A percentile compares a stretch with the other conserved stretches of the same genome.
phyloP scores from a whole-genome alignment of 192 early-diverging fungal species.

The Backusella mclennaniae region DNA sequence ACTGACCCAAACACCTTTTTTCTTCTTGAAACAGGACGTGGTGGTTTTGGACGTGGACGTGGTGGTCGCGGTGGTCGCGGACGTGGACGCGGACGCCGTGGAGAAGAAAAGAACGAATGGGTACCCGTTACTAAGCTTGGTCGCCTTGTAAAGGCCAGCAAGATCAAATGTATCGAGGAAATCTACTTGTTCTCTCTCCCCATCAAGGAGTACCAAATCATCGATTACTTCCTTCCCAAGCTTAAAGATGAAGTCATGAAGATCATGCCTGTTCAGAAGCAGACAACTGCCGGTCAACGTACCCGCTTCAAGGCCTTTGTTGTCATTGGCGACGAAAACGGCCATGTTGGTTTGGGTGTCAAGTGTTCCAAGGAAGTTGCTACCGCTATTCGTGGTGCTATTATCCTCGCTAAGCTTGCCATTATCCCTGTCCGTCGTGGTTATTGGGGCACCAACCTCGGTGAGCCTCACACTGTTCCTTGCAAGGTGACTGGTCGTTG shows the following conservation, averaged over 20 bases:
- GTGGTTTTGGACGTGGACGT: slow-evolving; percentile 43
- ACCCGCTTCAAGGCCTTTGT: slow-evolving; percentile 99
- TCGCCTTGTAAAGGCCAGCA: slow-evolving; percentile 97
- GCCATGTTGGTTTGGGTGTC: slow-evolving; percentile 99
- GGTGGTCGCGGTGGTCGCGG: slow-evolving; percentile 35
- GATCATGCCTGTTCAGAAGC: slow-evolving; percentile 99
- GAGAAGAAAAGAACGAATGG: slow-evolving; percentile 37
- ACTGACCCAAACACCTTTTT: background rate
- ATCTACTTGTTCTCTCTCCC: slow-evolving; percentile 98
- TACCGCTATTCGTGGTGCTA: slow-evolving; percentile 97
- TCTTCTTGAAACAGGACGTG: slow-evolving; percentile 24
- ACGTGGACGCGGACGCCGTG: slow-evolving; percentile 41
- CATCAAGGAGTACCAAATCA: slow-evolving; percentile 99
- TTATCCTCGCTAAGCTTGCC: slow-evolving; percentile 98
- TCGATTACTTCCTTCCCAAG: slow-evolving; percentile 92
- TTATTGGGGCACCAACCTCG: slow-evolving; percentile 95
- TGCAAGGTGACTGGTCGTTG: slow-evolving; percentile 96
- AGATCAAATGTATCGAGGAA: slow-evolving; percentile 97
- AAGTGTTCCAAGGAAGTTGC: slow-evolving; percentile 99
- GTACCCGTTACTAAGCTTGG: slow-evolving; percentile 98
- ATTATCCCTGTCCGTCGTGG: slow-evolving; percentile 98
- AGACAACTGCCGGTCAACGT: slow-evolving; percentile 98
- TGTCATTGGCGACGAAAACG: slow-evolving; percentile 95
- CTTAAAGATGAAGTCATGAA: slow-evolving; percentile 99
- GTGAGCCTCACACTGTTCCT: slow-evolving; percentile 98